Evolutionary conservation across 2,329 filamentous ascomycete genomes (phyloP).

Genomic region (Ophiostoma fasciatum): DNA sequence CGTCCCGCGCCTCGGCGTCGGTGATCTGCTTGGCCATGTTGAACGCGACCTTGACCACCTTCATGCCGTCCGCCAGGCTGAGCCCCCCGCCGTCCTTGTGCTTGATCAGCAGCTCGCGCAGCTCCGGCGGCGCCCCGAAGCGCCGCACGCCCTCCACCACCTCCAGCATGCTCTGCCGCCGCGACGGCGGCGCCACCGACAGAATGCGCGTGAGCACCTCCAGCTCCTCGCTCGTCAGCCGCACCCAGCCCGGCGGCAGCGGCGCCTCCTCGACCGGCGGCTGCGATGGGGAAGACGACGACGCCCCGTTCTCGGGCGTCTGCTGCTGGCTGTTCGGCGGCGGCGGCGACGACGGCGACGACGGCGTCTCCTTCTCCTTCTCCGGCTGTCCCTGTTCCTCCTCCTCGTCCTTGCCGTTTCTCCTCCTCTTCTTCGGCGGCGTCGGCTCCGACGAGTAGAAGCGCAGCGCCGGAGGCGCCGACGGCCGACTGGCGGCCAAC

Average conservation of each 20-base stretch:
- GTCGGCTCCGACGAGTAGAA: slow-evolving; percentile 8
- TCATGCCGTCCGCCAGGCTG: slow-evolving; percentile 36
- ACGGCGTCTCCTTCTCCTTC: background rate
- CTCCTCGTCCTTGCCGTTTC: slow-evolving; percentile 1
- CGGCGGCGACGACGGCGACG: no score
- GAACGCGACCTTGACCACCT: slow-evolving; percentile 40
- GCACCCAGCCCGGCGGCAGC: slow-evolving; percentile 32
- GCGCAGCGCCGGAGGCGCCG: slow-evolving; percentile 4
- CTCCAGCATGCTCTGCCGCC: slow-evolving; percentile 30
- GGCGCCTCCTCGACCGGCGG: slow-evolving; percentile 6
- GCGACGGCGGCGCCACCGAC: slow-evolving; percentile 29
- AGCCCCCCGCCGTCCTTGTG: slow-evolving; percentile 37
- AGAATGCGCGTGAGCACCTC: slow-evolving; percentile 44
- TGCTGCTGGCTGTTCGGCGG: background rate
- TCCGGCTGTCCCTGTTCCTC: background rate
- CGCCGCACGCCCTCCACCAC: slow-evolving; percentile 48
- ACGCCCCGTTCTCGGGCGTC: background rate
- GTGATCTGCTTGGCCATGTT: slow-evolving; percentile 34
- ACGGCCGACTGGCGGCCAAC: background rate
- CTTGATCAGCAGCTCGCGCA: slow-evolving; percentile 41
- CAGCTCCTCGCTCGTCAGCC: slow-evolving; percentile 29
- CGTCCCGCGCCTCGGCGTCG: slow-evolving; percentile 12
- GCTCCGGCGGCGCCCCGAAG: slow-evolving; percentile 54
- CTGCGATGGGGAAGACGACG: no score
- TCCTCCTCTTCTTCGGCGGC: slow-evolving; percentile 6